These are phyloP conservation scores for Mallotus japonicus DNA, from an alignment of 441 rosid genomes.

Conservation along the genomic window DNA sequence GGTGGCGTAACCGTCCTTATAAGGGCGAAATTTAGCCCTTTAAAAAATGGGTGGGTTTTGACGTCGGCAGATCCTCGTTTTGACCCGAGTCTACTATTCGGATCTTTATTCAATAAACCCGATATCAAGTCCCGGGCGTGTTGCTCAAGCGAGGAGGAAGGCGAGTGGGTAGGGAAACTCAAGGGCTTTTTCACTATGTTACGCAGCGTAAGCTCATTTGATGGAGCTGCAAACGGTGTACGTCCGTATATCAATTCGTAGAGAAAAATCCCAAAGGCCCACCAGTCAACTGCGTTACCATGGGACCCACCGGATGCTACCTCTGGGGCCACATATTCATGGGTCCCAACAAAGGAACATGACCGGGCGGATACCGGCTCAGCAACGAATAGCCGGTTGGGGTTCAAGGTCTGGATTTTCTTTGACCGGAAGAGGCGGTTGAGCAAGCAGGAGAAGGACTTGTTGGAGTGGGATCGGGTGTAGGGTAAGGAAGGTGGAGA, in stretches of 20 bases:
- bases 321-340: conserved; percentile 92
- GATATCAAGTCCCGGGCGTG: conserved; percentile 60
- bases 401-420: conserved; percentile 52
- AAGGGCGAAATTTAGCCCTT: conserved; percentile 69
- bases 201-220: conserved; percentile 65
- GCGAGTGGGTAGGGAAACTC: conserved; percentile 51
- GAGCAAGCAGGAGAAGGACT: conserved; percentile 43
- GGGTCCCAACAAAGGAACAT: conserved; percentile 87
- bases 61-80: conserved; percentile 62
- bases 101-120: conserved; percentile 64
- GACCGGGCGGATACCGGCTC: conserved; percentile 57
- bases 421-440: conserved; percentile 49
- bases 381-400: conserved; percentile 70
- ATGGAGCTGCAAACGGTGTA: conserved; percentile 70
- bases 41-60: conserved; percentile 72
- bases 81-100: conserved; percentile 57
- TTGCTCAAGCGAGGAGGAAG: conserved; percentile 45
- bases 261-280: conserved; percentile 80
- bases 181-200: conserved; percentile 59
- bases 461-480: conserved; percentile 29
- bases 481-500: conserved; percentile 20
- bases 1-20: conserved; percentile 75
- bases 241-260: conserved; percentile 78
- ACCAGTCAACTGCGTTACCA: conserved; percentile 92
- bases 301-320: conserved; percentile 80